Conservation (phyloP, 1,284 basidiomycete species). For the Athelia psychrophila region DNA sequence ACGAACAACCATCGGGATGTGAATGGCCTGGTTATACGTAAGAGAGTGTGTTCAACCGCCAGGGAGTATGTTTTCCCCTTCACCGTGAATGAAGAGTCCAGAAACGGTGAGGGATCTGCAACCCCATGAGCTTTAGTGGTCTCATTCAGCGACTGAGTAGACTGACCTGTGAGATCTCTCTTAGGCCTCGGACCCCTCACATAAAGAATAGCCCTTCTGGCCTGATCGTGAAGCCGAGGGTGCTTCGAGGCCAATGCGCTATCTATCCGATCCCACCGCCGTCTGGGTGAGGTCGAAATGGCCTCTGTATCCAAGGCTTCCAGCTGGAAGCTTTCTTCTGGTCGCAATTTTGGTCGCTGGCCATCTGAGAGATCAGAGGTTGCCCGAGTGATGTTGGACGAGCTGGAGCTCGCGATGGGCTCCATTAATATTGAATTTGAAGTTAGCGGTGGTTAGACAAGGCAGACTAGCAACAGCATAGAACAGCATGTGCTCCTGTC, state of each 20-base stretch:
- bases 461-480: too few relatives aligned
- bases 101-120: conserved; percentile 52
- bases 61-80: conserved; percentile 35
- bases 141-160: conserved; percentile 2
- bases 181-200: conserved; percentile 61
- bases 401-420: conserved; percentile 19
- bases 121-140: conserved; percentile 4
- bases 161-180: conserved; percentile 52
- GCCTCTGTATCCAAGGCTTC: conserved; percentile 6
- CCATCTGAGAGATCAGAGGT: not conserved
- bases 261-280: conserved; percentile 14
- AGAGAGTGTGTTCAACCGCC: conserved; percentile 51
- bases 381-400: conserved; percentile 13
- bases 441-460: too few relatives aligned
- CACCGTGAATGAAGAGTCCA: conserved; percentile 44
- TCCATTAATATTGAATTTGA: conserved; percentile 18
- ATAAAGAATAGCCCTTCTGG: conserved; percentile 27
- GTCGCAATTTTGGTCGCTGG: conserved; percentile 11
- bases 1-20: conserved; percentile 52
- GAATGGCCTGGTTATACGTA: conserved; percentile 48
- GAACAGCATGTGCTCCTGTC: too few relatives aligned
- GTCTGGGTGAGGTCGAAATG: not conserved
- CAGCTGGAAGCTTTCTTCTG: conserved; percentile 15
- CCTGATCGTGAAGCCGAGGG: conserved; percentile 16
- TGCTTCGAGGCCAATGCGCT: conserved; percentile 12